phyloP scores from a whole-genome alignment of 495 filamentous ascomycete species.

The Aspergillus nanangensis region DNA sequence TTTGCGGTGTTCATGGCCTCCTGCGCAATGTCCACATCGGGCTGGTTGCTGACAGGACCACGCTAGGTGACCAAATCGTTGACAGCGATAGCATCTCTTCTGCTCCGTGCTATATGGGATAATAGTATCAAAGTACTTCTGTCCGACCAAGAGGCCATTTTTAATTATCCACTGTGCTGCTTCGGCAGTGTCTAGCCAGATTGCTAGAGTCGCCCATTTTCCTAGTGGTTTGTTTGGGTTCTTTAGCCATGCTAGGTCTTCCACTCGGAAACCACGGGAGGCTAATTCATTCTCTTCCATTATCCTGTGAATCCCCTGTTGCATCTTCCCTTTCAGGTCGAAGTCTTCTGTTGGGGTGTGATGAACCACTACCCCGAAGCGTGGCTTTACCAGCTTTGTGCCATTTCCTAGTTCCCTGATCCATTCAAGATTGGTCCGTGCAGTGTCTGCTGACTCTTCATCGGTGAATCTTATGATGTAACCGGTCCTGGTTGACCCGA shows the following conservation, averaged over 20 bases:
- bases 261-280: conserved; percentile 12
- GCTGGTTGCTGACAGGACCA: conserved; percentile 26
- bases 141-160: conserved; percentile 17
- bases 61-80: conserved; percentile 24
- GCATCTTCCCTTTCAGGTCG: conserved; percentile 6
- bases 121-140: conserved; percentile 16
- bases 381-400: conserved; percentile 14
- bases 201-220: conserved; percentile 11
- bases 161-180: conserved; percentile 16
- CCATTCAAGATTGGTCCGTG: conserved; percentile 12
- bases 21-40: conserved; percentile 20
- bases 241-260: conserved; percentile 21
- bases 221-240: conserved; percentile 15
- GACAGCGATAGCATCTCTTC: conserved; percentile 22
- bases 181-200: conserved; percentile 20
- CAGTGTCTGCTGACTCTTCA: conserved; percentile 7
- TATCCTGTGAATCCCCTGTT: conserved; percentile 15
- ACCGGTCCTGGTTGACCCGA: conserved; percentile 18
- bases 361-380: conserved; percentile 16
- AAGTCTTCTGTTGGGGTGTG: conserved; percentile 18
- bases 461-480: conserved; percentile 18
- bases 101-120: conserved; percentile 15
- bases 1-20: conserved; percentile 13
- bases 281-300: conserved; percentile 19
- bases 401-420: conserved; percentile 11